Conservation (phyloP, 2,329 filamentous ascomycete species). For the Fusarium phyllophilum region DNA sequence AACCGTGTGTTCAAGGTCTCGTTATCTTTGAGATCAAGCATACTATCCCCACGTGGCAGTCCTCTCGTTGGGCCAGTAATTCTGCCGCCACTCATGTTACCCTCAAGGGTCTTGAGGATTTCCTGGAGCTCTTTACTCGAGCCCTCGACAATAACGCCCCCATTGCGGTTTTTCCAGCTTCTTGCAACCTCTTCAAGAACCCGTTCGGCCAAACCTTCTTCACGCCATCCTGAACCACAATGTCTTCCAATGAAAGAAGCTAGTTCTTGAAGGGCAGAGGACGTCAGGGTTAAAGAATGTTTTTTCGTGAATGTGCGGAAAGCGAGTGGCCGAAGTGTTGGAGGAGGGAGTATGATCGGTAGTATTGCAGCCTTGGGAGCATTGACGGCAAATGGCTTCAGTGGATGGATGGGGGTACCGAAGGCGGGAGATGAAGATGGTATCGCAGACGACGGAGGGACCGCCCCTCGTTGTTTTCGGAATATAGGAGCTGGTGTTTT, state of each 20-base stretch:
- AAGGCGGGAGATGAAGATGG: constrained; percentile 93
- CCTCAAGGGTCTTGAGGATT: constrained; percentile 85
- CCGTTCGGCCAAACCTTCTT: constrained; percentile 91
- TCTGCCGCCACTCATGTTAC: constrained; percentile 88
- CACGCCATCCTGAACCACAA: constrained; percentile 95
- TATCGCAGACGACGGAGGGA: constrained; percentile 66
- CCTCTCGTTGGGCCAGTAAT: constrained; percentile 64
- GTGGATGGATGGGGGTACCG: constrained; percentile 83
- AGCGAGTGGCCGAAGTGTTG: constrained; percentile 87
- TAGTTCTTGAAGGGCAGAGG: constrained; percentile 83
- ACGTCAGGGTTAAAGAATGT: constrained; percentile 91
- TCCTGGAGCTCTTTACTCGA: constrained; percentile 78
- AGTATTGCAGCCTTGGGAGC: constrained; percentile 74
- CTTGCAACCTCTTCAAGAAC: constrained; percentile 92
- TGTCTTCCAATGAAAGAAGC: constrained; percentile 91
- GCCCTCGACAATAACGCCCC: constrained; percentile 91
- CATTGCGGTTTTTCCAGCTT: constrained; percentile 89
- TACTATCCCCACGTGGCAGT: constrained; percentile 67
- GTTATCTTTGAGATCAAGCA: constrained; percentile 66
- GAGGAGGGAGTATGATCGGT: constrained; percentile 87
- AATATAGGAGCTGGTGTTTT: constrained; percentile 53
- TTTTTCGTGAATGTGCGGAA: constrained; percentile 98
- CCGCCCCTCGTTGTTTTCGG: constrained; percentile 48
- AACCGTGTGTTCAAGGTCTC: constrained; percentile 66
- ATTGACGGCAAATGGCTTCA: constrained; percentile 69